Evolutionary conservation across 2,329 filamentous ascomycete species (phyloP), one percentile per base, ranked within the genome.

Genomic region (Trichoderma guizhouense): DNA sequence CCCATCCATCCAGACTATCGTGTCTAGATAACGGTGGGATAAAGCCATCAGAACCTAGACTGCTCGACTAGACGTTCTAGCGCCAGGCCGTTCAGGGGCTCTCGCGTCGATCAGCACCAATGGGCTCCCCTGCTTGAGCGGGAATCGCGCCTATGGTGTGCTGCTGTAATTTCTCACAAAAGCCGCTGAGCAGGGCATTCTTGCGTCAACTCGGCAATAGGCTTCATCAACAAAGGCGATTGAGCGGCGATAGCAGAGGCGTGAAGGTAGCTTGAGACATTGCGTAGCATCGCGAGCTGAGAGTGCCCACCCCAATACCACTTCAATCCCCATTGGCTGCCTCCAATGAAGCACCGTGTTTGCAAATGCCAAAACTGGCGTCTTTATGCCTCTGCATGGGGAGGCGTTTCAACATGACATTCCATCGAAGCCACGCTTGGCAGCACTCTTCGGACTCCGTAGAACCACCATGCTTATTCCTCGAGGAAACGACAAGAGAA

Each of bases 81-180:
- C 43, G 53, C 18, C 53, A 67, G 32, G 65, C 53, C 24, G 30
- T 43, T 62, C 67, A 69, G 67, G 67, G 67, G 67, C 57, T 62
- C 55, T 51, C 43, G 26, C 18, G 67, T 62, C 67, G 67, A 69
- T 69, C 67, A 69, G 47, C 9, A 14, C 39, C 21, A 53, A 21
- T 43, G 36, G 26, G 67, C 3, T 57, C 36, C 21, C 57, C 11
- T 51, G 30, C 39, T 57, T 43, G 60, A 39, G 67, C 67, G 67
- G 30, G 67, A 36, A 69, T 62, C 67, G 64, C 64, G 51, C 67
- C 58, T 61, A 62, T 53, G 66, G 51, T 61, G 30, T 60, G 57
- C 30, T 62, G 12, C 21, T 26, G 57, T 69, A 62, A 28, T 58
- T 60, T 69, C 11, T 62, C 39, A 26, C 26, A 62, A 34, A 34